Conservation (phyloP, 2,329 filamentous ascomycete species). For the Albifimbria verrucaria region DNA sequence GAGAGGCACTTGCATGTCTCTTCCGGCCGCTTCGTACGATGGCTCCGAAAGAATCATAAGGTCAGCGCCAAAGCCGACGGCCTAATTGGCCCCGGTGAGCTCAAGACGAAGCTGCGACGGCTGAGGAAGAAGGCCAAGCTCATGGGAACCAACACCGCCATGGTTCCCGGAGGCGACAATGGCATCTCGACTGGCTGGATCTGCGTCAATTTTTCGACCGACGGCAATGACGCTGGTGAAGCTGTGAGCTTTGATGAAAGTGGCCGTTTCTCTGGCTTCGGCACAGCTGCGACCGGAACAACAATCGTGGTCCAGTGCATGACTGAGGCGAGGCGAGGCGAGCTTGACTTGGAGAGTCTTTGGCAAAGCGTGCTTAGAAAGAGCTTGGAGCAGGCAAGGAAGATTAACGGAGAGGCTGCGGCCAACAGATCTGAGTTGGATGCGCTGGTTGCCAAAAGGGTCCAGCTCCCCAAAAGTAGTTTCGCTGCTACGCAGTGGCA, state of each 20-base stretch:
- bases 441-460: constrained; percentile 23
- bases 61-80: constrained; percentile 81
- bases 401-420: constrained; percentile 22
- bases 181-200: constrained; percentile 94
- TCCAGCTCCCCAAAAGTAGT: constrained; percentile 27
- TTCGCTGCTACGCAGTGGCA: constrained; percentile 30
- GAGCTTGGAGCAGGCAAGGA: constrained; percentile 26
- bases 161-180: constrained; percentile 67
- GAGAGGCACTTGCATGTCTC: constrained; percentile 92
- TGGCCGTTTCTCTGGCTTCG: constrained; percentile 74
- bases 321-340: constrained; percentile 49
- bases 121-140: constrained; percentile 80
- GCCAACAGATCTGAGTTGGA: constrained; percentile 24
- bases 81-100: constrained; percentile 81
- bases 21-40: constrained; percentile 84
- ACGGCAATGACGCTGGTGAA: constrained; percentile 54
- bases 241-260: constrained; percentile 41
- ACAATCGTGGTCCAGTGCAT: constrained; percentile 57
- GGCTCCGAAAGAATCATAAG: constrained; percentile 70
- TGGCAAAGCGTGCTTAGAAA: constrained; percentile 43
- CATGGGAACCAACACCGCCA: constrained; percentile 68
- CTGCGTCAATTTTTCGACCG: constrained; percentile 80
- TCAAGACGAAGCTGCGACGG: constrained; percentile 81
- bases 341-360: constrained; percentile 51
- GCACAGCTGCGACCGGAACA: constrained; percentile 45